These are phyloP conservation scores for Colletotrichum godetiae DNA, from an alignment of 2,329 filamentous ascomycete genomes.

Conservation along the genomic window DNA sequence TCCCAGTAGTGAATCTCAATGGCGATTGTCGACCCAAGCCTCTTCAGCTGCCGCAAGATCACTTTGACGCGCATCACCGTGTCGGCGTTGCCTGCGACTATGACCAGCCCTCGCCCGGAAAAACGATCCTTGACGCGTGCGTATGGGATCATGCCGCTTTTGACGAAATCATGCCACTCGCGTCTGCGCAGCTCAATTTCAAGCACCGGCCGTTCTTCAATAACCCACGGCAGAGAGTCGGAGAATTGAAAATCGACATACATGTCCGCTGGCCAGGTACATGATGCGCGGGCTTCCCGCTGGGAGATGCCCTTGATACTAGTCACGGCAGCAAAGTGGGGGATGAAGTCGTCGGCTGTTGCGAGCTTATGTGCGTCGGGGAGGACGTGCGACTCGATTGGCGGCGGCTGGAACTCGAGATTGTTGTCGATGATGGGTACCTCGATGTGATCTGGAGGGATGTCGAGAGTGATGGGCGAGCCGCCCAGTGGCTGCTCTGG, in stretches of 20 bases:
- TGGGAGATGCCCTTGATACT: constrained; percentile 12
- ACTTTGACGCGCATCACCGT: constrained; percentile 28
- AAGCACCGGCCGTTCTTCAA: constrained; percentile 12
- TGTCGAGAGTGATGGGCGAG: background rate
- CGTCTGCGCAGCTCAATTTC: constrained; percentile 28
- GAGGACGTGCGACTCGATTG: background rate
- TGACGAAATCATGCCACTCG: constrained; percentile 25
- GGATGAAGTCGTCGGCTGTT: constrained; percentile 17
- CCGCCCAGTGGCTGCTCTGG: background rate
- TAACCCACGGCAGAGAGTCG: constrained; percentile 19
- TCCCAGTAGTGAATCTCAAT: constrained; percentile 26
- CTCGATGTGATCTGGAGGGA: background rate
- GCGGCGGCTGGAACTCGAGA: background rate
- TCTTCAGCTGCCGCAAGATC: constrained; percentile 16
- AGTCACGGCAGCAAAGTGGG: constrained; percentile 17
- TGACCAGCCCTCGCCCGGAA: constrained; percentile 9
- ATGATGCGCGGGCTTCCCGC: constrained; percentile 8
- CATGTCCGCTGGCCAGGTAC: constrained; percentile 17
- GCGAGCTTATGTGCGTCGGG: constrained; percentile 13
- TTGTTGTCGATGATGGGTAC: background rate
- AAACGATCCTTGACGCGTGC: constrained; percentile 18
- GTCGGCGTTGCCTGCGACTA: constrained; percentile 28
- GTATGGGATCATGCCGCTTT: constrained; percentile 18
- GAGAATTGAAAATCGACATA: constrained; percentile 26
- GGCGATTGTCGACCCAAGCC: background rate